Conservation (phyloP, 73 alveolate genomes). For the Paramecium tetraurelia region DNA sequence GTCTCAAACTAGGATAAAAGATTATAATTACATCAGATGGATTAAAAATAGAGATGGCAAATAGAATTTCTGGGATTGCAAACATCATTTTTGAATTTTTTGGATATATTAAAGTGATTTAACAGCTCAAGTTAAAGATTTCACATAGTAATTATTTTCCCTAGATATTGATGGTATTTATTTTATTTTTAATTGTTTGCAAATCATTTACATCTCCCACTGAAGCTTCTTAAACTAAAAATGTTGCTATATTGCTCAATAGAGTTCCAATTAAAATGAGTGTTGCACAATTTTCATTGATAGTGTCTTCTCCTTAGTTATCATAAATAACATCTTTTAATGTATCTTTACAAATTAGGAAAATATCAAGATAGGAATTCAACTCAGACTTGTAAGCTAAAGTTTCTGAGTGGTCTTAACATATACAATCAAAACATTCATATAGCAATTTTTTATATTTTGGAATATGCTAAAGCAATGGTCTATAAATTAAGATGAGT, state of each 20-base stretch:
- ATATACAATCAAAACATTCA: not conserved
- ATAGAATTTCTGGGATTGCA: not conserved
- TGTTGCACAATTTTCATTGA: not conserved
- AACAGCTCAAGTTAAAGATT: not conserved
- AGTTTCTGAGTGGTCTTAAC: not conserved
- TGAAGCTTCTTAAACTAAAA: conserved; percentile 4
- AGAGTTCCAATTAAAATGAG: not conserved
- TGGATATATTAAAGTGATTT: not conserved
- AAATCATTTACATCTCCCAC: not conserved
- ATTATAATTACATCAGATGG: not conserved
- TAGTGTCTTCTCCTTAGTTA: conserved; percentile 11
- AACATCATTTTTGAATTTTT: not conserved
- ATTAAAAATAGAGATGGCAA: not conserved
- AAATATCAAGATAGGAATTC: not conserved
- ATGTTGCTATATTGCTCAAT: not conserved
- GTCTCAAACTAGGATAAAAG: not conserved
- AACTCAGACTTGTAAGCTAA: conserved; percentile 14
- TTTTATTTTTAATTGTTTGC: not conserved
- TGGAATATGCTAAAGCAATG: not conserved
- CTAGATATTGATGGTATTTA: not conserved
- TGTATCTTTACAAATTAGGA: not conserved
- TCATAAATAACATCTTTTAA: not conserved
- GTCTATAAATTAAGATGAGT: not conserved
- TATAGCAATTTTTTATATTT: not conserved
- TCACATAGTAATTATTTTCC: not conserved